A percentile compares a stretch with the other conserved stretches of the same genome.
These are phyloP conservation scores for Gracilaria vermiculophylla DNA, from an alignment of 23 red algal genomes.

Conservation along the genomic window DNA sequence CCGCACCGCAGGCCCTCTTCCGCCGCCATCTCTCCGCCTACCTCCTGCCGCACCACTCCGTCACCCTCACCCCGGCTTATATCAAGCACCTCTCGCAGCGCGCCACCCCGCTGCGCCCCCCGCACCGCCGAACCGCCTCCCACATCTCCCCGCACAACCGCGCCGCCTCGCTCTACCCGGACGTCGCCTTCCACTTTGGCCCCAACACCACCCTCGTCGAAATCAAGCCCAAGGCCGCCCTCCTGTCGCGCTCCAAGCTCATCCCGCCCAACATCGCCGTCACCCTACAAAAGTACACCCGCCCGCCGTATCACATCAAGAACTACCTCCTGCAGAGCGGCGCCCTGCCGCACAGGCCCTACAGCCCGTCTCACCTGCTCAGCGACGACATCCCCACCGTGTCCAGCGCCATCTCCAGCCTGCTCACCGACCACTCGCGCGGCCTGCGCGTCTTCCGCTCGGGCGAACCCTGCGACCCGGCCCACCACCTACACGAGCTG, in stretches of 20 bases:
- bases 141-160: conserved; percentile 19
- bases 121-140: neutral
- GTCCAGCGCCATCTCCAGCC: conserved; percentile 2
- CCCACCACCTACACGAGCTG: neutral
- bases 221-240: conserved; percentile 45
- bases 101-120: conserved; percentile 9
- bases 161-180: conserved; percentile 14
- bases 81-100: conserved; percentile 21
- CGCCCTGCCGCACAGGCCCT: neutral
- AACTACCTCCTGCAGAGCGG: conserved; percentile 26
- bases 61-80: conserved; percentile 15
- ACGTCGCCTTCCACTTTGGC: conserved; percentile 52
- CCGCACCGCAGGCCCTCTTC: conserved; percentile 15
- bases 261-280: conserved; percentile 23
- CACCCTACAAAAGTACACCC: conserved; percentile 36
- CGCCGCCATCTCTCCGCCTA: conserved; percentile 25
- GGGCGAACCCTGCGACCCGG: neutral
- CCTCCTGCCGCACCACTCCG: neutral
- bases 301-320: conserved; percentile 49
- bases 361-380: conserved; percentile 16
- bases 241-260: conserved; percentile 35
- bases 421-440: conserved; percentile 19
- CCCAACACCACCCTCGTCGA: conserved; percentile 32
- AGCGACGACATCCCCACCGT: conserved; percentile 6
- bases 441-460: conserved; percentile 7